Evolutionary conservation across 2,329 filamentous ascomycete species (phyloP), one percentile per base, ranked within the genome.

Genomic region (Drechmeria coniospora): DNA sequence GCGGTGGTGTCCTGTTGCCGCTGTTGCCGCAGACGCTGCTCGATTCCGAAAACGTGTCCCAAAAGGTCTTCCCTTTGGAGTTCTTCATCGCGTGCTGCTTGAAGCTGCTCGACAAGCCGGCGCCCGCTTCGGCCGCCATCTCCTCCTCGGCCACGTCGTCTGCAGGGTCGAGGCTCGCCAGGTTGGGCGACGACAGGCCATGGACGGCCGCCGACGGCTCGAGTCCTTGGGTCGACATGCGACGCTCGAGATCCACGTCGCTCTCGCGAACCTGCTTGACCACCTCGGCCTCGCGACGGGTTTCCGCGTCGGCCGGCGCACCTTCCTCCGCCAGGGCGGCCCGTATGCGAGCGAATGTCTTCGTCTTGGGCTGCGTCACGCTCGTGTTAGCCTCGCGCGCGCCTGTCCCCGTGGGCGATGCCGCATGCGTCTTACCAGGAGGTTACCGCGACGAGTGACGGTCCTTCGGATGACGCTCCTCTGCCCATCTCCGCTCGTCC

Each of bases 221-320:
- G 59, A 32, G 65, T 44, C 29, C 62, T 51, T 26, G 63, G 47
- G 8, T 53, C 25, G 48, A 35, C 30, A 57, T 44, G 40, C 49
- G 49, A 32, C 50, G 57, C 31, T 70, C 67, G 10, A 74, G 55
- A 26, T 74, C 71, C 36, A 76, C 67, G 43, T 94, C 86, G 41
- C 78, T 87, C 50, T 95, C 90, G 23, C 84, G 79, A 16, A 95
- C 86, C 53, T 94, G 90, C 27, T 83, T 80, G 36, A 98, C 83
- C 5, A 95, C 90, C 53, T 95, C 87, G 21, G 87, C 84, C 59
- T 98, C 90, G 21, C 84, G 77, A 28, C 80, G 76, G 32, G 83
- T 74, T 51, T 98, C 90, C 23, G 79, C 78, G 42, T 98, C 90
- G 8, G 92, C 63, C 0, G 90, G 90, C 0, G 84, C 74, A 11